Conservation (phyloP, 306 rosid species). For the Medicago arabica region DNA sequence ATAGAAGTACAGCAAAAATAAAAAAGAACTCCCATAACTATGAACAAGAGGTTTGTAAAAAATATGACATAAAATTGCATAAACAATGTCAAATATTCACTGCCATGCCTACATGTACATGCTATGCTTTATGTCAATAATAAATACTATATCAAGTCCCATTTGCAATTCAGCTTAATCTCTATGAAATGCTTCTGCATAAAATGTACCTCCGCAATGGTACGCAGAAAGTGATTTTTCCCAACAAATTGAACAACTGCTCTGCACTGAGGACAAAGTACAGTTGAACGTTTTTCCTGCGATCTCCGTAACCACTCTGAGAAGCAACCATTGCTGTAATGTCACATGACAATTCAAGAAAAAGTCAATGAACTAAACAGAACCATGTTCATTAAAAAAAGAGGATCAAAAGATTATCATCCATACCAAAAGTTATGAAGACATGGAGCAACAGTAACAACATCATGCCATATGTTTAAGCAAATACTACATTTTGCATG, state of each 20-base stretch:
- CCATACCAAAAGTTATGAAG: conserved; percentile 89
- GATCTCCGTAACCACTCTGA: conserved; percentile 91
- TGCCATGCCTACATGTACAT: background rate
- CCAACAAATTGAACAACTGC: conserved; percentile 88
- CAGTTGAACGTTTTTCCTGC: conserved; percentile 63
- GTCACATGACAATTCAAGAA: conserved; percentile 38
- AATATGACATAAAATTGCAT: background rate
- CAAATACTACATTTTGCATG: conserved; percentile 95
- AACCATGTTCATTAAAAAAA: conserved; percentile 3
- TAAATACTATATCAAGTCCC: background rate
- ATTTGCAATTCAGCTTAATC: background rate
- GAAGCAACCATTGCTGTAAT: conserved; percentile 92
- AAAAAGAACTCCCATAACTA: background rate
- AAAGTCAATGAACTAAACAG: conserved; percentile 39
- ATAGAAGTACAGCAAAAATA: background rate
- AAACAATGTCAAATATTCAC: background rate
- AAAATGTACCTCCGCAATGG: conserved; percentile 61
- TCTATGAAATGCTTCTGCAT: background rate
- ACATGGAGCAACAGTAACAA: conserved; percentile 91
- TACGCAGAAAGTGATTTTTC: conserved; percentile 81
- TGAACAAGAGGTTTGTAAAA: background rate
- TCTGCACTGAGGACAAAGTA: conserved; percentile 96
- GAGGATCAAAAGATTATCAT: conserved; percentile 12
- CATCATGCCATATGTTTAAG: conserved; percentile 91
- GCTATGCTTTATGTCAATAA: background rate